Conservation (phyloP, 169 alveolate genomes). For the Plasmodium inui region DNA sequence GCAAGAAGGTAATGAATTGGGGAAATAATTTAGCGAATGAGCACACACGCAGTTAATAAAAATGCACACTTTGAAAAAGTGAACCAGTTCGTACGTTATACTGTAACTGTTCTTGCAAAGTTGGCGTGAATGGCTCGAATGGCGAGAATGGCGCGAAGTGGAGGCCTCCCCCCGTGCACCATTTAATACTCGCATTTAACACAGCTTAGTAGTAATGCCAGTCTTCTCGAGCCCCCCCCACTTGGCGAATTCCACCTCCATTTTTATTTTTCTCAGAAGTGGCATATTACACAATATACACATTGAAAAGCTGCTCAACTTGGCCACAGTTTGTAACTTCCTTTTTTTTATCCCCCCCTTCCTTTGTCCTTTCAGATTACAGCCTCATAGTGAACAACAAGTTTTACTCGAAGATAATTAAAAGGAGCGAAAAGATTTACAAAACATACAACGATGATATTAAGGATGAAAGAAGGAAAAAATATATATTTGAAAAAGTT, state of each 20-base stretch:
- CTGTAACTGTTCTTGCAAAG: neutral
- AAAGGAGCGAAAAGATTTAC: slow-evolving; percentile 51
- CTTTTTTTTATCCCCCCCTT: neutral
- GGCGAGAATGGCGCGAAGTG: neutral
- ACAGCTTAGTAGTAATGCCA: neutral
- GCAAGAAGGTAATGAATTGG: slow-evolving; percentile 22
- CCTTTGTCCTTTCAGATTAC: slow-evolving; percentile 30
- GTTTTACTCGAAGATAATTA: slow-evolving; percentile 56
- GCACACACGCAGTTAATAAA: neutral
- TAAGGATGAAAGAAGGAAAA: slow-evolving; percentile 43
- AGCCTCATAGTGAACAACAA: slow-evolving; percentile 43
- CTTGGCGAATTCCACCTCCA: neutral
- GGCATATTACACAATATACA: neutral
- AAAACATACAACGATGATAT: slow-evolving; percentile 20
- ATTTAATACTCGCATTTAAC: neutral
- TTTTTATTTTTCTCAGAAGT: no score
- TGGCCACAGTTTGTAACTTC: neutral
- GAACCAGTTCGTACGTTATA: neutral
- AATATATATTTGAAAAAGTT: slow-evolving; percentile 24
- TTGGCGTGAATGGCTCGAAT: neutral
- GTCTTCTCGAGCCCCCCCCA: neutral
- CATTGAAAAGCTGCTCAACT: neutral
- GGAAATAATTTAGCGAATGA: neutral
- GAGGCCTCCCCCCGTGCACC: neutral
- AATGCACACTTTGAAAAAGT: neutral